Base-by-base conservation (phyloP, 768 basidiomycete genomes). In the Panellus pusillus region DNA sequence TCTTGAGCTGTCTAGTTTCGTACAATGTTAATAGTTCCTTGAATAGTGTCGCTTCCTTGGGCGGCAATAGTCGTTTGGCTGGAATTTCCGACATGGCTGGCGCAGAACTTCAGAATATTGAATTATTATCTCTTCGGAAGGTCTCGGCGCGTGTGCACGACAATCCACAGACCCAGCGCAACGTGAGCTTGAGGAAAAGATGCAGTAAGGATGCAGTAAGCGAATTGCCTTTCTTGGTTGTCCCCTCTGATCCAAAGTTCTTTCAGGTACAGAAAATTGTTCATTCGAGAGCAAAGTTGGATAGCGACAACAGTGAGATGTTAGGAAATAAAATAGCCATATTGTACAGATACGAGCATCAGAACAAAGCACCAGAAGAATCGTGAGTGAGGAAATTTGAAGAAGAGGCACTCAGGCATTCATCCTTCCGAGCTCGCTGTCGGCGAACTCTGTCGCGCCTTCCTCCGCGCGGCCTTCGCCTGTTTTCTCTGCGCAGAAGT, bases 1-100 rank as follows among this genome's bases (percentile, higher is more conserved):
- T 92, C 64, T 93, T 87, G 68, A 93, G 85, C 65, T 92, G 87
- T 63, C 91, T 83, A 11, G 86, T 79, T 72, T 99, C 97, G 70
- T 98, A 98, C 12, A 89, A 78, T 18, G 84, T 84, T 17, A 97
- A 73, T 35, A 97, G 76, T 61, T 94, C 91, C 62, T 87, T 87
- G 80, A 97, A 98, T 31, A 94, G 80, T 20, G 81, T 73, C 14
- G 82, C 80, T 73, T 98, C 93, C 71, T 95, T 97, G 24, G 83
- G 80, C 7, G 95, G 82, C 42, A 96, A 80, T 19, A 70, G 76
- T 49, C 86, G 73, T 67, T 83, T 84, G 38, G 71, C 66, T 20
- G 75, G 71, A 50, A 66, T 60, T 47, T 54, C 55, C 40, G 56
- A 52, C 56, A 57, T 57, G 24, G 40, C 17, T 15, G 9, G 32